A percentile compares a stretch with the other conserved stretches of the same genome.
Evolutionary conservation across 108 stramenopile genomes (phyloP).

Genomic region (Ochromonas danica): DNA sequence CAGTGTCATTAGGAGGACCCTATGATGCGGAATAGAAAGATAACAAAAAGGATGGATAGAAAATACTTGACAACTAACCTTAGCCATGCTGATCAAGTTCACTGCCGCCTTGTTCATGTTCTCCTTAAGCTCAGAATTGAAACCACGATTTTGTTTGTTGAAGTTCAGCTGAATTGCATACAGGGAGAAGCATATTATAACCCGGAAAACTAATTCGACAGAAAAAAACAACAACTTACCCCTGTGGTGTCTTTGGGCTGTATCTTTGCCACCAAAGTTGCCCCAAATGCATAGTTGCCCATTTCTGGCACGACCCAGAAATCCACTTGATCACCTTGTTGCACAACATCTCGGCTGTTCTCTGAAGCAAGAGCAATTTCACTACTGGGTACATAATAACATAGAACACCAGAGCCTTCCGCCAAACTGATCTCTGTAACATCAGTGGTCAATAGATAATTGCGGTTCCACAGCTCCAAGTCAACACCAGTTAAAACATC

Average conservation of each 20-base stretch:
- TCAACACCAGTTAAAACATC: neutral
- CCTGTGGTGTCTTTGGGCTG: neutral
- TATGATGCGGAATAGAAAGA: slow-evolving; percentile 1
- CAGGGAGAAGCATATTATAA: neutral
- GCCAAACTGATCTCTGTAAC: neutral
- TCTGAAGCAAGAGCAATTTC: neutral
- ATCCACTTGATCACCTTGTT: neutral
- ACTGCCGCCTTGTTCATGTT: neutral
- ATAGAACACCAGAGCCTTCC: neutral
- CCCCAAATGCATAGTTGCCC: neutral
- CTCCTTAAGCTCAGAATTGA: neutral
- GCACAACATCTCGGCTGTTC: neutral
- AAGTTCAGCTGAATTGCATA: neutral
- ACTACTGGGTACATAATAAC: neutral
- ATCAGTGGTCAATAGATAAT: neutral
- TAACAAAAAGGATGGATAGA: neutral
- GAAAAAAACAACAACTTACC: neutral
- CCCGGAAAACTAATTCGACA: neutral
- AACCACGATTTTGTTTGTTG: neutral
- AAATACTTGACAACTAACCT: neutral
- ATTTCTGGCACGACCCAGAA: neutral
- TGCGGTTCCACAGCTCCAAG: neutral
- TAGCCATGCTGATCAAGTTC: neutral
- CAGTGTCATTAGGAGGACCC: slow-evolving; percentile 5
- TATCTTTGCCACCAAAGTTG: neutral